phyloP scores from a whole-genome alignment of 2,329 filamentous ascomycete species.

The Stagonosporopsis vannaccii region DNA sequence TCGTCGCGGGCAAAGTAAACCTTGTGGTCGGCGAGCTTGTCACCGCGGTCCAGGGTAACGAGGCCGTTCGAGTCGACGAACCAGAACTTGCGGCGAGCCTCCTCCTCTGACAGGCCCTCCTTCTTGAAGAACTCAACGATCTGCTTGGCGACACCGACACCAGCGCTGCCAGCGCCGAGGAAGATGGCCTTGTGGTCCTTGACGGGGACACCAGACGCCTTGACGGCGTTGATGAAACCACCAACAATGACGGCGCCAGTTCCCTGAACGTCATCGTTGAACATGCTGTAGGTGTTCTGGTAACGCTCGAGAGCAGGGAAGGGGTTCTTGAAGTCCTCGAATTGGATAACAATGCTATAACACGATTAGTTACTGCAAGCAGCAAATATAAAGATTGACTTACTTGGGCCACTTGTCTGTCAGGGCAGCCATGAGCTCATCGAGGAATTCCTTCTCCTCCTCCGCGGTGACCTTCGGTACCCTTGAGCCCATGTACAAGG shows the following conservation, averaged over 20 bases:
- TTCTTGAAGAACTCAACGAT: slow-evolving; percentile 96
- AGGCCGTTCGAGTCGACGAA: slow-evolving; percentile 97
- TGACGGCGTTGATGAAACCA: slow-evolving; percentile 78
- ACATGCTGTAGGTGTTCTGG: slow-evolving; percentile 87
- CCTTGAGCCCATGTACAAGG: slow-evolving; percentile 90
- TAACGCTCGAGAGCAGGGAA: slow-evolving; percentile 94
- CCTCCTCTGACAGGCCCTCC: slow-evolving; percentile 85
- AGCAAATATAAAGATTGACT: slow-evolving; percentile 38
- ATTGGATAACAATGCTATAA: slow-evolving; percentile 78
- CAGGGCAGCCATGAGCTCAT: slow-evolving; percentile 94
- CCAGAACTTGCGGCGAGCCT: slow-evolving; percentile 91
- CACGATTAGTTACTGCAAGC: slow-evolving; percentile 39
- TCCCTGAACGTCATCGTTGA: slow-evolving; percentile 98
- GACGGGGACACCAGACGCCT: slow-evolving; percentile 82
- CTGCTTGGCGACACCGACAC: slow-evolving; percentile 97
- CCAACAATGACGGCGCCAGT: slow-evolving; percentile 94
- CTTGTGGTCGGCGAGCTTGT: slow-evolving; percentile 90
- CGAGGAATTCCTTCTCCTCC: slow-evolving; percentile 89
- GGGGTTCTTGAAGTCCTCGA: slow-evolving; percentile 97
- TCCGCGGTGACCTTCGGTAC: slow-evolving; percentile 78
- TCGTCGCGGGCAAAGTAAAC: slow-evolving; percentile 71
- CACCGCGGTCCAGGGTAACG: slow-evolving; percentile 89
- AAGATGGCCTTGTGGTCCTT: slow-evolving; percentile 95
- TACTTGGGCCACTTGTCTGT: slow-evolving; percentile 76
- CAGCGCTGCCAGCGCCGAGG: slow-evolving; percentile 92